Evolutionary conservation across 257 asterid species (phyloP), one percentile per base, ranked within the genome.

Genomic region (Nicotiana tomentosiformis): DNA sequence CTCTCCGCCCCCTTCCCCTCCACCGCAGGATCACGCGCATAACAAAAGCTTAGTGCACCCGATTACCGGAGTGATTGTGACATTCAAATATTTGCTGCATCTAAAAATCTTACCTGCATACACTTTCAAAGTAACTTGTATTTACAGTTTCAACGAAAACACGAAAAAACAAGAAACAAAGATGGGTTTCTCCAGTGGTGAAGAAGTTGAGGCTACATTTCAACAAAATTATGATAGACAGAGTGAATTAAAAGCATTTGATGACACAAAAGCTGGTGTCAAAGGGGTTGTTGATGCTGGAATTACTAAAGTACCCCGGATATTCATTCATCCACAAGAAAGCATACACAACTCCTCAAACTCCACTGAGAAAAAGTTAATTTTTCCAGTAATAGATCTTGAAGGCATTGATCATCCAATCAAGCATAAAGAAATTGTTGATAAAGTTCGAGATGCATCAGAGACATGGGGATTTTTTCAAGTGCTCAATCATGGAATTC

Each of bases 201-300:
- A 57, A 51, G 56, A 83, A 46, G 26, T 12, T 78, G 49, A 69
- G 11, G 56, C 57, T 65, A 72, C 84, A 9, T 11, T 7, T 0
- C 55, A 86, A 32, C 7, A 53, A 5, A 77, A 26, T 7, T 82
- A 83, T 18, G 89, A 92, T 56, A 91, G 90, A 12, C 64, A 80
- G 18, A 76, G 43, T 26, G 91, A 89, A 49, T 61, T 92, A 33
- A 86, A 84, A 67, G 89, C 86, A 1, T 94, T 92, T 64, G 98
- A 94, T 17, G 93, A 88, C 17, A 86, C 95, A 0, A 90, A 90
- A 78, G 79, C 91, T 1, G 97, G 97, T 32, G 97, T 90, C 4
- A 94, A 92, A 87, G 98, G 97, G 0, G 86, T 90, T 9, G 91
- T 87, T 11, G 97, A 92, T 58, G 87, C 86, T 20, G 93, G 91